Conservation (phyloP, 176 grass and related monocot species). For the Leersia perrieri region DNA sequence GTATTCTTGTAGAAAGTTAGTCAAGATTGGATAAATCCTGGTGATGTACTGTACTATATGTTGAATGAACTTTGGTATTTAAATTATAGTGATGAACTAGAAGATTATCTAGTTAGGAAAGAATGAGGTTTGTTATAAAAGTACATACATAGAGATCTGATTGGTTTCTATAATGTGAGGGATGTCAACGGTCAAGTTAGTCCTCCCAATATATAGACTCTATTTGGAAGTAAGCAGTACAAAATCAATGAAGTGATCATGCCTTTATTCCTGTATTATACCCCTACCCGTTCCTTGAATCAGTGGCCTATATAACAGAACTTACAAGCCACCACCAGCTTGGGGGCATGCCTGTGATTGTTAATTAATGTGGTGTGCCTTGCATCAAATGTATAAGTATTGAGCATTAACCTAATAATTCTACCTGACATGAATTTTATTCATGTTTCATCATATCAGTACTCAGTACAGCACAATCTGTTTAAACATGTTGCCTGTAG, state of each 20-base stretch:
- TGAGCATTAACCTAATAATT: not conserved
- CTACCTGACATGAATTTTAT: not conserved
- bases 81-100: not conserved
- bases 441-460: not conserved
- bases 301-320: not conserved
- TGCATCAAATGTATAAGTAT: not conserved
- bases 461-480: not conserved
- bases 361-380: not conserved
- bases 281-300: not conserved
- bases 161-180: not conserved
- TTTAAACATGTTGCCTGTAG: not conserved
- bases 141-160: not conserved
- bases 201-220: not conserved
- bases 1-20: not conserved
- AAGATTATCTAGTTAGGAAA: not conserved
- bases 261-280: not conserved
- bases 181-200: not conserved
- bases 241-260: not conserved
- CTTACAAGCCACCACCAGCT: not conserved
- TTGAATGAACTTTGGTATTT: not conserved
- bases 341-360: not conserved
- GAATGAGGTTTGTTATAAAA: too few relatives aligned
- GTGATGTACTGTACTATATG: not conserved
- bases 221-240: not conserved
- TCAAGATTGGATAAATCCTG: not conserved